Percentiles rank a stretch among this genome's conserved stretches.
phyloP scores from a whole-genome alignment of 2,329 filamentous ascomycete genomes.

The Botryosphaeria dothidea region DNA sequence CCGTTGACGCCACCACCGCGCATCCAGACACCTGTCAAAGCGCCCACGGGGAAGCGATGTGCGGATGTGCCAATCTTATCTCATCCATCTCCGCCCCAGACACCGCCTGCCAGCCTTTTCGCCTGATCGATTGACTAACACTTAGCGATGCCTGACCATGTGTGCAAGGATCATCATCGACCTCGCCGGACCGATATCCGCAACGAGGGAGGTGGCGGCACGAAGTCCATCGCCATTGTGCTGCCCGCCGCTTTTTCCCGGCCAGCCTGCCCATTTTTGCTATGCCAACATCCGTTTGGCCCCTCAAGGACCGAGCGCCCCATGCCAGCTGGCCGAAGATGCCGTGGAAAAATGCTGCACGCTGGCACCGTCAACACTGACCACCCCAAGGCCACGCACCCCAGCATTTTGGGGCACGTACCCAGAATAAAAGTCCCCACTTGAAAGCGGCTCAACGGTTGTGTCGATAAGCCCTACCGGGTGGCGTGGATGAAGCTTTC shows the following conservation, averaged over 20 bases:
- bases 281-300: neutral
- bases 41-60: constrained; percentile 1
- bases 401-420: neutral
- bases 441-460: neutral
- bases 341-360: neutral
- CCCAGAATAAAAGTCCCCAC: neutral
- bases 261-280: neutral
- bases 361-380: constrained; percentile 1
- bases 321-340: neutral
- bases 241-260: neutral
- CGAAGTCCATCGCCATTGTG: neutral
- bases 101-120: neutral
- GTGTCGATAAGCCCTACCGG: neutral
- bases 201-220: constrained; percentile 1
- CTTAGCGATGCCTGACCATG: neutral
- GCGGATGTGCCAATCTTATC: constrained; percentile 6
- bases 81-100: constrained; percentile 11
- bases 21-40: neutral
- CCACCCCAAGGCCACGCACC: neutral
- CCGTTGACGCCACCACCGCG: neutral
- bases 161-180: constrained; percentile 6
- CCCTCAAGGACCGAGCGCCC: no score
- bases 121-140: neutral
- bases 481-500: neutral
- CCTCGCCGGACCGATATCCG: constrained; percentile 8